These are phyloP conservation scores for Tulasnella sp. DNA, from an alignment of 768 basidiomycete species.

Conservation along the genomic window DNA sequence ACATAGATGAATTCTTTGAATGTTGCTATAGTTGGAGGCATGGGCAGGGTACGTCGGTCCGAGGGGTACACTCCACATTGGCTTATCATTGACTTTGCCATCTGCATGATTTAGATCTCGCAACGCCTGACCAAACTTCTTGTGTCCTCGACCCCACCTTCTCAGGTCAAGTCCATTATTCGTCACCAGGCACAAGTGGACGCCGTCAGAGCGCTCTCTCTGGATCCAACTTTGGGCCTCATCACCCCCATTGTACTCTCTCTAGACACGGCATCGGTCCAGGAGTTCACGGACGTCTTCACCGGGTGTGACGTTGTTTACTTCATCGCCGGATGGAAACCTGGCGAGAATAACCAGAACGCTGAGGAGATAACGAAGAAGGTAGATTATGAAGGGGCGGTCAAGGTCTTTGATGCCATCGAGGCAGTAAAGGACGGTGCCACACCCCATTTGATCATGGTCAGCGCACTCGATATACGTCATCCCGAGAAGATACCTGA, in stretches of 20 bases:
- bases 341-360: slow-evolving; percentile 25
- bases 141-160: not conserved
- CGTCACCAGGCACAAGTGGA: not conserved
- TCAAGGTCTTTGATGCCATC: slow-evolving; percentile 61
- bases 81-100: no score
- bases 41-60: slow-evolving; percentile 34
- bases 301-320: slow-evolving; percentile 28
- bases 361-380: slow-evolving; percentile 32
- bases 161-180: not conserved
- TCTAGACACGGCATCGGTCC: slow-evolving; percentile 39
- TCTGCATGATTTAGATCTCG: not conserved
- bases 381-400: slow-evolving; percentile 49
- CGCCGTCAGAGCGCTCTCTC: slow-evolving; percentile 5
- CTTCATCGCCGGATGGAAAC: slow-evolving; percentile 41
- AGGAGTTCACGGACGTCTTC: slow-evolving; percentile 39
- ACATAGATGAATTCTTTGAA: slow-evolving; percentile 23
- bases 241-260: slow-evolving; percentile 41
- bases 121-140: slow-evolving; percentile 2
- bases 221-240: not conserved
- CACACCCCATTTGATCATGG: slow-evolving; percentile 41
- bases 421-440: slow-evolving; percentile 37
- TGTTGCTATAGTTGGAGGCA: slow-evolving; percentile 43
- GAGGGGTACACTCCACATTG: not conserved
- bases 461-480: slow-evolving; percentile 48
- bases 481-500: slow-evolving; percentile 40